A percentile compares a stretch with the other conserved stretches of the same genome.
phyloP scores from a whole-genome alignment of 164 flowering plant genomes.

The Kalanchoe fedtschenkoi region DNA sequence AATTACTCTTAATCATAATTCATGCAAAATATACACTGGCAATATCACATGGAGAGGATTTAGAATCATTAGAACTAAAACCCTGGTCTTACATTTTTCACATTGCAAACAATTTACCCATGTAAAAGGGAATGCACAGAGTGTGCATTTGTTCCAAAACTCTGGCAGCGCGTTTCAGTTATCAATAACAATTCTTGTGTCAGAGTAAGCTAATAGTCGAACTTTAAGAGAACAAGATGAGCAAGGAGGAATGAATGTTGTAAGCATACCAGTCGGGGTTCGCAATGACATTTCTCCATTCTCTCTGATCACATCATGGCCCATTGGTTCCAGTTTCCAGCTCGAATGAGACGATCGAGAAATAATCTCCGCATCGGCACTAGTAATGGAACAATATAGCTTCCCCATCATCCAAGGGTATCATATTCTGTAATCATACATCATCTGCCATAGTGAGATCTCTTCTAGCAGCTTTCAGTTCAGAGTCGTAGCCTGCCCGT shows the following conservation, averaged over 20 bases:
- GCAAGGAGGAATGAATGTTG: conserved; percentile 64
- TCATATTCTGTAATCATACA: conserved; percentile 57
- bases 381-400: conserved; percentile 33
- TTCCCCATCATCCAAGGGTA: conserved; percentile 39
- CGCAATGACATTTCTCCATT: conserved; percentile 19
- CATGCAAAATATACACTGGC: too few relatives aligned
- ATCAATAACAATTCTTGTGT: too few relatives aligned
- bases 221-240: conserved; percentile 76
- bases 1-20: too few relatives aligned
- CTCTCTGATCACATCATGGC: conserved; percentile 27
- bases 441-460: conserved; percentile 45
- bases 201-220: too few relatives aligned
- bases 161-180: too few relatives aligned
- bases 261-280: conserved; percentile 20
- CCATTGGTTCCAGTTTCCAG: conserved; percentile 61
- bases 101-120: too few relatives aligned
- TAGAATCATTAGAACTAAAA: too few relatives aligned
- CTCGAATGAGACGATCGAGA: conserved; percentile 54
- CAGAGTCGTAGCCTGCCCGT: conserved; percentile 52
- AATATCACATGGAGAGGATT: too few relatives aligned
- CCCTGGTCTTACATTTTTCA: too few relatives aligned
- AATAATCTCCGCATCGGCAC: conserved; percentile 82
- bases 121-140: too few relatives aligned
- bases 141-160: too few relatives aligned
- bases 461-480: conserved; percentile 35